These are phyloP conservation scores for Pseudogymnoascus sp. DNA, from an alignment of 2,329 filamentous ascomycete species.

Conservation along the genomic window DNA sequence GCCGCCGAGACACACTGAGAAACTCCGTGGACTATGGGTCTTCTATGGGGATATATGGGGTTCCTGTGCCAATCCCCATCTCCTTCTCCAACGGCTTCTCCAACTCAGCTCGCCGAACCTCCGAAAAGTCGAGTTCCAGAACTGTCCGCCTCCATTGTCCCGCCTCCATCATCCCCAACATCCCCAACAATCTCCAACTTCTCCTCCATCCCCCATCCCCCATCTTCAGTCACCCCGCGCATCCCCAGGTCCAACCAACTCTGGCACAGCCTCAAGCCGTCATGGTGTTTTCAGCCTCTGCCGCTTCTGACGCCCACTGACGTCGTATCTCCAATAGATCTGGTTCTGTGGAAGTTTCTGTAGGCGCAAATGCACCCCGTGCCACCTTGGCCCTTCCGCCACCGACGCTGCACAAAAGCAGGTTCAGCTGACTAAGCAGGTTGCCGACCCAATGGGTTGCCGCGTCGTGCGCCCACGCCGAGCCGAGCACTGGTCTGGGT, in stretches of 20 bases:
- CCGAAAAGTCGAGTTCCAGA: not conserved
- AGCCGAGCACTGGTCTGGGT: not conserved
- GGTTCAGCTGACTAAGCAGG: not conserved
- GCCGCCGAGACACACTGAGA: slow-evolving; percentile 2
- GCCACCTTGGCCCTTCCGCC: slow-evolving; percentile 43
- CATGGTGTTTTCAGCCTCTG: not conserved
- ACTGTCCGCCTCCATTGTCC: not conserved
- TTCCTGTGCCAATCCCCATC: not conserved
- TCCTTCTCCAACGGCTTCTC: not conserved
- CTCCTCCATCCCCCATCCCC: not conserved
- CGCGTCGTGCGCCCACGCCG: not conserved
- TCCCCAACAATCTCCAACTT: not conserved
- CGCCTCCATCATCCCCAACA: not conserved
- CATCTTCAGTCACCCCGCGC: not conserved
- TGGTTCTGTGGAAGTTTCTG: slow-evolving; percentile 23
- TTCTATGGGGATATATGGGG: not conserved
- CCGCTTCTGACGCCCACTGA: slow-evolving; percentile 4
- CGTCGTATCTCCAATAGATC: not conserved
- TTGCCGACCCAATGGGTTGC: slow-evolving; percentile 1
- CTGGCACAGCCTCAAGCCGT: not conserved
- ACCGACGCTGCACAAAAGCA: not conserved
- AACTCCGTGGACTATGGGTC: not conserved
- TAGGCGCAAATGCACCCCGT: slow-evolving; percentile 51
- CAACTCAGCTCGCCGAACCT: slow-evolving; percentile 5
- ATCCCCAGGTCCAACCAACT: not conserved